phyloP scores from a whole-genome alignment of 2,329 filamentous ascomycete species.

The Coleophoma eucalyptorum region DNA sequence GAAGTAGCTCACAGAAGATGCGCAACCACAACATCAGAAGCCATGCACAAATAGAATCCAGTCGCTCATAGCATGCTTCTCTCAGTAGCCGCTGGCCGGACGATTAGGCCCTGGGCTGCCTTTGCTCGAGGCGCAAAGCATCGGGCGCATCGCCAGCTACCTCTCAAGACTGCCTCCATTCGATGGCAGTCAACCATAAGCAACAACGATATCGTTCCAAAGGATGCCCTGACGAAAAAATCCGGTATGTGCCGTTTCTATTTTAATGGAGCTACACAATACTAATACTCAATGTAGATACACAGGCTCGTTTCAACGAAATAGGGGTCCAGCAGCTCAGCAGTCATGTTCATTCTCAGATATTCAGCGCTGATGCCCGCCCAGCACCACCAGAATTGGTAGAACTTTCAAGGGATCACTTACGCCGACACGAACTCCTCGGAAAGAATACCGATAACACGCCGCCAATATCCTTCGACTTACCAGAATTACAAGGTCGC shows the following conservation, averaged over 20 bases:
- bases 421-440: constrained; percentile 78
- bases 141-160: constrained; percentile 32
- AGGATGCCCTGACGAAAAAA: no score
- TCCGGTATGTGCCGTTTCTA: no score
- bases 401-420: constrained; percentile 75
- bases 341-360: constrained; percentile 73
- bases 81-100: constrained; percentile 22
- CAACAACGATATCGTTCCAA: constrained; percentile 3
- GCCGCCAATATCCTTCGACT: constrained; percentile 77
- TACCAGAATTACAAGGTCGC: constrained; percentile 73
- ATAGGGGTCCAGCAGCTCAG: constrained; percentile 95
- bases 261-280: no score
- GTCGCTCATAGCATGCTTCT: constrained; percentile 22
- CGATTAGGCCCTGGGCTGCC: constrained; percentile 30
- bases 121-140: constrained; percentile 49
- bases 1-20: background rate
- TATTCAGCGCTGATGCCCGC: constrained; percentile 62
- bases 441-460: constrained; percentile 83
- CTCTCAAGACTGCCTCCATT: constrained; percentile 20
- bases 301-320: constrained; percentile 75
- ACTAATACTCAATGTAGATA: constrained; percentile 17
- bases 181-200: constrained; percentile 40
- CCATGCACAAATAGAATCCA: no score
- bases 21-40: background rate
- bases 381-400: constrained; percentile 69